Evolutionary conservation across 1,284 basidiomycete species (phyloP), one percentile per base, ranked within the genome.

Genomic region (Serendipita sp.): DNA sequence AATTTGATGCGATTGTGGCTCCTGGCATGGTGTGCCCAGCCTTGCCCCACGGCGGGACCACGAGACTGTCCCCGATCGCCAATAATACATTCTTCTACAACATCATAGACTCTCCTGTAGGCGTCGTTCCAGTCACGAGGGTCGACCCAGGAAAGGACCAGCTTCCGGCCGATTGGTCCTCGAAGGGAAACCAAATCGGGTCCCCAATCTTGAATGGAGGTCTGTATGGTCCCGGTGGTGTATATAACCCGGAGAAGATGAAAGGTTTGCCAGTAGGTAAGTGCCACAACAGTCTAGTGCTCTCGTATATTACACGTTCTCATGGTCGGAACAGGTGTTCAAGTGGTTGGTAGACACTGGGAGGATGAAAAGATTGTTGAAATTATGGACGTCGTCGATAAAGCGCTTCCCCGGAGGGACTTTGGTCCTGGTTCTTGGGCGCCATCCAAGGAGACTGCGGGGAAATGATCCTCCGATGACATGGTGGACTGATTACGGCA

Each of bases 301-400:
- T 4, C 4, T 4, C 53, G 53, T 58, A 26, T 17, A n/a, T 22
- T 4, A 26, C 53, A 6, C 17, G 15, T 30, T 10, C n/a, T 58
- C 10, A 58, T n/a, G 22, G 4, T 2, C 53, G 22, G 29, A n/a
- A 22, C 32, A 58, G 87, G 83, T 0, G 79, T 96, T 47, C 93
- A 96, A 73, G 71, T 94, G 26, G 85, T 88, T 0, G 88, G 88
- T 0, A 80, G 77, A 69, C 80, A 77, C 65, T 91, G 84, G 81
- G 86, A 93, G 68, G 93, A 95, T 61, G 93, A 94, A 75, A 90
- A 89, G 72, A 83, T 93, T 1, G 69, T 95, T 58, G 82, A 74
- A 26, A 80, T 92, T 74, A 93, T 94, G 91, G 76, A 78, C 66
- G 73, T 92, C n/a, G 74, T 94, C 4, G 90, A 93, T 65, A 72